Base-by-base conservation (phyloP, 129 eudicot genomes). In the Scalesia atractyloides region DNA sequence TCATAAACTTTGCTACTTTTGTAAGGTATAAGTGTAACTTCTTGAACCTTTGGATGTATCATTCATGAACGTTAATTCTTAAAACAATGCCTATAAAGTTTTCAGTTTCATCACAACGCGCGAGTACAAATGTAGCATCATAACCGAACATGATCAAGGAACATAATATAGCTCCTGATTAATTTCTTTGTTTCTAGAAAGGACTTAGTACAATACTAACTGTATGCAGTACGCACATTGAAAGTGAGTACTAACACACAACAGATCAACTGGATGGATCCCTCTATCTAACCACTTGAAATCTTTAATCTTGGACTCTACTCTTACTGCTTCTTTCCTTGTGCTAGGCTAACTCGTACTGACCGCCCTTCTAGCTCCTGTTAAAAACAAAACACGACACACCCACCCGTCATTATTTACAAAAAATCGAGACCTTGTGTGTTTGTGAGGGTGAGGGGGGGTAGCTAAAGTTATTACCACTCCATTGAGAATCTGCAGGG, bases 331-430 rank as follows among this genome's bases (percentile, higher is more conserved):
- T 69, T 78, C 60, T 80, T 91, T 22, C 97, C 97, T 78, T 85
- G 78, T 12, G 97, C 95, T 59, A 84, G 56, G 85, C 85, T 85
- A 68, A 91, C 84, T 20, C 97, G 89, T 68, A 91, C 53, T 0
- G 86, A 65, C 3, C 97, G 85, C n/a, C 97, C 95, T 75, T 88
- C 97, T 65, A 91, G 59, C 77, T 91, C 97, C 97, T 91, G 86
- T 47, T 41, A 43, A n/a, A 49, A 37, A 34, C 24, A 41, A 15
- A 39, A 37, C 37, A 57, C 34, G 34, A 30, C 34, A 30, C 34
- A 2, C 2, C 26, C 16, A 22, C 10, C 0, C 50, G 16, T 22
- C 43, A 7, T 56, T 44, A 14, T 37, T 19, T 1, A 5, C 36
- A 19, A 17, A 10, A 64, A 53, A n/a, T 10, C 5, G 14, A 19